Percentiles rank a stretch among this genome's conserved stretches.
Evolutionary conservation across 2,329 filamentous ascomycete species (phyloP).

Genomic region (Podosphaera fusca): DNA sequence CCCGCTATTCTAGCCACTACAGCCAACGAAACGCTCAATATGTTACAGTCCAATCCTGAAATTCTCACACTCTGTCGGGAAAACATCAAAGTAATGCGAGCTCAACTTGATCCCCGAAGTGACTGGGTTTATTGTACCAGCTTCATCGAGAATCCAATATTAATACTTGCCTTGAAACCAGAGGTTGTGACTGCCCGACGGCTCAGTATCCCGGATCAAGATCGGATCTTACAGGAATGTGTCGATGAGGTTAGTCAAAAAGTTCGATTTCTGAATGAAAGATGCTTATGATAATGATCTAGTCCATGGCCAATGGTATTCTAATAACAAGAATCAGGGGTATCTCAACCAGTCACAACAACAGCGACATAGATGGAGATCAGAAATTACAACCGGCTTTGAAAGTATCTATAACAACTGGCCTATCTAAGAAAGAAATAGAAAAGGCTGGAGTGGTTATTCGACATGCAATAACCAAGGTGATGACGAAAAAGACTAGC

Average conservation of each 20-base stretch:
- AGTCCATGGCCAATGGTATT: conserved; percentile 72
- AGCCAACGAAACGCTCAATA: conserved; percentile 67
- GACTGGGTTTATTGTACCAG: conserved; percentile 81
- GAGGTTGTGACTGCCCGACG: conserved; percentile 53
- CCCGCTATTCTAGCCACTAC: conserved; percentile 91
- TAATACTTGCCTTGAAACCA: conserved; percentile 63
- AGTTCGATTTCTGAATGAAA: too few species aligned
- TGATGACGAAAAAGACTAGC: conserved; percentile 45
- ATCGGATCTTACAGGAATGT: conserved; percentile 64
- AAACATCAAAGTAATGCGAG: conserved; percentile 64
- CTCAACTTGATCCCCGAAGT: conserved; percentile 74
- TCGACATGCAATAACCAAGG: conserved; percentile 80
- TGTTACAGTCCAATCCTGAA: conserved; percentile 73
- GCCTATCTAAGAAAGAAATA: conserved; percentile 76
- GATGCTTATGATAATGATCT: background rate
- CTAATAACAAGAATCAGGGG: conserved; percentile 72
- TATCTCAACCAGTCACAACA: conserved; percentile 39
- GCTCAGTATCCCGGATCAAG: conserved; percentile 53
- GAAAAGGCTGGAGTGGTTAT: conserved; percentile 82
- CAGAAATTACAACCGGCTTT: conserved; percentile 58
- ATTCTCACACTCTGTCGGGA: conserved; percentile 59
- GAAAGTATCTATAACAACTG: conserved; percentile 77
- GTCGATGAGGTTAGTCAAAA: conserved; percentile 64
- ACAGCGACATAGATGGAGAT: conserved; percentile 42
- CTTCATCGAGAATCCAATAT: conserved; percentile 60